These are phyloP conservation scores for Penium margaritaceum DNA, from an alignment of 139 green algal species.

Conservation along the genomic window DNA sequence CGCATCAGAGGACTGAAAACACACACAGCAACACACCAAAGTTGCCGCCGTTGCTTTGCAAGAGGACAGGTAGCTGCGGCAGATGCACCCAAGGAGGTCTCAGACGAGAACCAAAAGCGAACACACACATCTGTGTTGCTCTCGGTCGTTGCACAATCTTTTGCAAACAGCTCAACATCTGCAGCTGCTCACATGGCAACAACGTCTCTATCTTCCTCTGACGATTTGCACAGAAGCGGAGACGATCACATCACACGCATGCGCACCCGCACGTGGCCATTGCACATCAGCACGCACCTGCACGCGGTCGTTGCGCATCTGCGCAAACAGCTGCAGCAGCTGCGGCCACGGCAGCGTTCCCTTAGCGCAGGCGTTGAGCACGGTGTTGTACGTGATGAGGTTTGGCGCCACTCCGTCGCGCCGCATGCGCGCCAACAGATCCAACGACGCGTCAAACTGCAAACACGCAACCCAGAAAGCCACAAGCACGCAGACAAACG, in stretches of 20 bases:
- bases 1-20: too few relatives aligned
- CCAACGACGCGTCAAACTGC: slow-evolving; percentile 24
- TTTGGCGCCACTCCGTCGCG: slow-evolving; percentile 38
- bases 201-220: not conserved
- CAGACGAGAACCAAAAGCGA: too few relatives aligned
- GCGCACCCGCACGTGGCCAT: not conserved
- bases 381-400: slow-evolving; percentile 42
- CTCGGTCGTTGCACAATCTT: not conserved
- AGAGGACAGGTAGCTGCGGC: too few relatives aligned
- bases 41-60: too few relatives aligned
- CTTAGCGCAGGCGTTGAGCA: slow-evolving; percentile 31
- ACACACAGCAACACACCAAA: too few relatives aligned
- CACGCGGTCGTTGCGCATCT: slow-evolving; percentile 42
- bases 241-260: not conserved
- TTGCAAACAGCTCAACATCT: not conserved
- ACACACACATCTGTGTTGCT: not conserved
- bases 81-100: too few relatives aligned
- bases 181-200: not conserved
- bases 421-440: slow-evolving; percentile 40
- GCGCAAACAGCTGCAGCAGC: slow-evolving; percentile 35
- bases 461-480: too few relatives aligned
- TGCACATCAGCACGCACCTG: slow-evolving; percentile 16
- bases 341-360: slow-evolving; percentile 21
- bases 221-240: not conserved
- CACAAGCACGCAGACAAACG: too few relatives aligned